A percentile compares a stretch with the other conserved stretches of the same genome.
Evolutionary conservation across 768 basidiomycete genomes (phyloP).

Genomic region (Leccinum subtestaceum): DNA sequence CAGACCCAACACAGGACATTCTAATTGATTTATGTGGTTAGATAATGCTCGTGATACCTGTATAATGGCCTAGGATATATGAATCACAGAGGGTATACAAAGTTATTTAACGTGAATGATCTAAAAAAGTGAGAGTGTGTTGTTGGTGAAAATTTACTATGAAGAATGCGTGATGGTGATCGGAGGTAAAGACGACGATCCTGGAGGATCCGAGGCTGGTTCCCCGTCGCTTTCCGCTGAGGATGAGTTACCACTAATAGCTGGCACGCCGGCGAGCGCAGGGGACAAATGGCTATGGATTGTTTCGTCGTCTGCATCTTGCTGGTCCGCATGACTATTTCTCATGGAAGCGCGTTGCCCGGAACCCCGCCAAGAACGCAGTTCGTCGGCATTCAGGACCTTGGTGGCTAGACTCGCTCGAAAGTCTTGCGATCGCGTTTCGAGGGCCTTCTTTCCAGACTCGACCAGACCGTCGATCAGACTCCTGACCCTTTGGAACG

Average conservation of each 20-base stretch:
- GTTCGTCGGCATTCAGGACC: conserved; percentile 72
- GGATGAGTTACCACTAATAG: conserved; percentile 11
- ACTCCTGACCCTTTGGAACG: conserved; percentile 60
- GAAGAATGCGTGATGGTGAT: conserved; percentile 45
- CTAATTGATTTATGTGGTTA: conserved; percentile 11
- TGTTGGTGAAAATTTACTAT: conserved; percentile 17
- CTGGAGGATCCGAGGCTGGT: conserved; percentile 13
- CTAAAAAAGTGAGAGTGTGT: conserved; percentile 19
- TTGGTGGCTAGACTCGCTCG: conserved; percentile 50
- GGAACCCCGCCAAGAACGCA: conserved; percentile 54
- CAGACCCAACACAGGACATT: conserved; percentile 4
- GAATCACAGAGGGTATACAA: conserved; percentile 27
- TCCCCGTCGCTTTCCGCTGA: conserved; percentile 30
- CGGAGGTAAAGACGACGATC: conserved; percentile 33
- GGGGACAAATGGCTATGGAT: conserved; percentile 19
- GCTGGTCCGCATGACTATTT: conserved; percentile 16
- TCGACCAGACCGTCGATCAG: conserved; percentile 63
- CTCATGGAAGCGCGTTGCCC: conserved; percentile 20
- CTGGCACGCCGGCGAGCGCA: conserved; percentile 20
- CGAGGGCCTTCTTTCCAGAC: conserved; percentile 59
- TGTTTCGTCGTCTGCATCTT: conserved; percentile 31
- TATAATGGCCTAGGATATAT: conserved; percentile 12
- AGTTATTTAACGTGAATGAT: conserved; percentile 16
- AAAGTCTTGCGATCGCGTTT: conserved; percentile 53
- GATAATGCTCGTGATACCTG: conserved; percentile 15